These are phyloP conservation scores for Conidiobolus incongruus DNA, from an alignment of 371 early-diverging fungal species.

Conservation along the genomic window DNA sequence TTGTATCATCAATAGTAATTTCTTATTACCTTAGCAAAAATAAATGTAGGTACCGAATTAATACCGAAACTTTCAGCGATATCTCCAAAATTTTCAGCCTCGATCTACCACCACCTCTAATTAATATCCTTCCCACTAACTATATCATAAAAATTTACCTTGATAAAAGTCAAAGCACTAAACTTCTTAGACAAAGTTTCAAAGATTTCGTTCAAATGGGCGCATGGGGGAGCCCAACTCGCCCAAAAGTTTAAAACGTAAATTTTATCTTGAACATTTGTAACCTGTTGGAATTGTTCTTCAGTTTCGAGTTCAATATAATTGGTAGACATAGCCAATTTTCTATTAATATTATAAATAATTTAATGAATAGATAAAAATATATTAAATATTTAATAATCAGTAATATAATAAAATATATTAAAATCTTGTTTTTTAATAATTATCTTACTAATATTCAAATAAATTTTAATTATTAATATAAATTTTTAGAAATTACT, in stretches of 20 bases:
- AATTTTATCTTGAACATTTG: conserved; percentile 8
- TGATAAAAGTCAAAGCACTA: conserved; percentile 44
- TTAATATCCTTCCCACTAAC: background rate
- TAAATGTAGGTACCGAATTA: conserved; percentile 75
- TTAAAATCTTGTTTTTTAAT: no score
- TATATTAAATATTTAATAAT: no score
- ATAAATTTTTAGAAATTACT: no score
- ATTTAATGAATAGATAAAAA: background rate
- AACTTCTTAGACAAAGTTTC: conserved; percentile 57
- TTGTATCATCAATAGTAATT: background rate
- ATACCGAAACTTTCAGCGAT: conserved; percentile 71
- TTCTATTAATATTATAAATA: background rate
- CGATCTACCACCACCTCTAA: conserved; percentile 22
- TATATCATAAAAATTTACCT: conserved; percentile 18
- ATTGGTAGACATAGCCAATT: background rate
- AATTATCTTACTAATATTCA: no score
- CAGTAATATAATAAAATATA: no score
- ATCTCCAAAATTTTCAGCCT: conserved; percentile 80
- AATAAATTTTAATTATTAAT: no score
- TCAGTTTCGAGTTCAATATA: background rate
- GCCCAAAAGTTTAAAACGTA: conserved; percentile 73
- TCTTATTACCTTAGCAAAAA: conserved; percentile 42
- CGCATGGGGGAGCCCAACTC: conserved; percentile 68
- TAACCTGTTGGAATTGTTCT: background rate
- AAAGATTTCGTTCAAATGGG: conserved; percentile 78